Evolutionary conservation across 129 eudicot genomes (phyloP), one percentile per base, ranked within the genome.

Genomic region (Artemisia argyi): DNA sequence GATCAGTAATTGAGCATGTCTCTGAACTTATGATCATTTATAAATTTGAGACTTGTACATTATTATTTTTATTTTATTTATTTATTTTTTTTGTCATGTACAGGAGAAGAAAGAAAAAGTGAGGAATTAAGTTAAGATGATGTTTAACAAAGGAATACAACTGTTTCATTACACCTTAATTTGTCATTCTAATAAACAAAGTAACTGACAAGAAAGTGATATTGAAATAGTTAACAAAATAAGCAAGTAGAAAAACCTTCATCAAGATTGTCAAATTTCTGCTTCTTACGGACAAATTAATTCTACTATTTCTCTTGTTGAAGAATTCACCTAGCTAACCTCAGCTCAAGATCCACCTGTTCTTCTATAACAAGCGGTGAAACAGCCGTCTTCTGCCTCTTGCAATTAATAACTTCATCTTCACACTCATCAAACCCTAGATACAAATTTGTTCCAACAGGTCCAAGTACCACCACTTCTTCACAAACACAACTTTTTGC

Each of bases 341-440:
- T 88, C 35, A 88, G 79, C 81, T 88, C 95, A 66, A 88, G 95
- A 85, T 88, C 95, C 61, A 85, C 72, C 13, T 78, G 84, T 30
- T 85, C 88, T 63, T 71, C 60, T 19, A 54, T 42, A 8, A 76
- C 46, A 22, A 70, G 55, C 8, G 83, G 77, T 46, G 70, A 20
- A 55, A 54, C 48, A 48, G 65, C 52, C 5, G 73, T 84, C 83
- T 84, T 87, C 65, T 24, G 86, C 80, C 83, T 80, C 73, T 85
- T 85, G 71, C 78, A 79, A 71, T 71, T 76, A 39, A 69, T 19
- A 49, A 76, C 75, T 67, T 76, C 80, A 58, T 32, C 75, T 0
- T 67, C 74, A 50, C 62, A 48, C 3, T 46, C 75, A 50, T 76
- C 80, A 60, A 68, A 76, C 63, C 80, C 87, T 53, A 79, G 49